phyloP scores from a whole-genome alignment of 805 yeast species.

The Candida insectalens region DNA sequence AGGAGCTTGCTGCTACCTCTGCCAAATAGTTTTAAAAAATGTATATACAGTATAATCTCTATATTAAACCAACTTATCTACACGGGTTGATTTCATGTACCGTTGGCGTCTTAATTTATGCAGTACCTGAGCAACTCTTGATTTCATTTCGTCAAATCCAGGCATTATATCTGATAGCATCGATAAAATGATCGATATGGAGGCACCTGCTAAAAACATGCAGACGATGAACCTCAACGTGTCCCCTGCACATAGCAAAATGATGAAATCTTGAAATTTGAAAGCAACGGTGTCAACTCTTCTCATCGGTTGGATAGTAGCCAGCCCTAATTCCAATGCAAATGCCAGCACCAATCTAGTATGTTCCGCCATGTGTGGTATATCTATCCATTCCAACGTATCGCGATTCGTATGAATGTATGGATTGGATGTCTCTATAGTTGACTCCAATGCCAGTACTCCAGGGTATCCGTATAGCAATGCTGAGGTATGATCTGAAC shows the following conservation, averaged over 20 bases:
- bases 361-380: slow-evolving; percentile 74
- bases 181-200: no score
- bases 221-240: slow-evolving; percentile 8
- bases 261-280: neutral
- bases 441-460: slow-evolving; percentile 73
- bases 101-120: neutral
- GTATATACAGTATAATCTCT: neutral
- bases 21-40: slow-evolving; percentile 10
- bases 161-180: no score
- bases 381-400: slow-evolving; percentile 70
- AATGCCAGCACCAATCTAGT: slow-evolving; percentile 68
- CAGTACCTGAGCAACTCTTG: no score
- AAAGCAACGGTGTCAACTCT: neutral
- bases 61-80: no score
- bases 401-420: slow-evolving; percentile 73
- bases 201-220: slow-evolving; percentile 3
- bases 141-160: no score
- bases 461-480: slow-evolving; percentile 76
- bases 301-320: neutral
- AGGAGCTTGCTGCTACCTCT: slow-evolving; percentile 36
- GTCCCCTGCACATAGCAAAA: slow-evolving; percentile 9
- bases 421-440: slow-evolving; percentile 51
- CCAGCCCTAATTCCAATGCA: slow-evolving; percentile 49
- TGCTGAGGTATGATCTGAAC: slow-evolving; percentile 91
- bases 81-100: no score